Percentiles rank a stretch among this genome's conserved stretches.
Evolutionary conservation across 768 basidiomycete species (phyloP).

Genomic region (Hebeloma cylindrosporum): DNA sequence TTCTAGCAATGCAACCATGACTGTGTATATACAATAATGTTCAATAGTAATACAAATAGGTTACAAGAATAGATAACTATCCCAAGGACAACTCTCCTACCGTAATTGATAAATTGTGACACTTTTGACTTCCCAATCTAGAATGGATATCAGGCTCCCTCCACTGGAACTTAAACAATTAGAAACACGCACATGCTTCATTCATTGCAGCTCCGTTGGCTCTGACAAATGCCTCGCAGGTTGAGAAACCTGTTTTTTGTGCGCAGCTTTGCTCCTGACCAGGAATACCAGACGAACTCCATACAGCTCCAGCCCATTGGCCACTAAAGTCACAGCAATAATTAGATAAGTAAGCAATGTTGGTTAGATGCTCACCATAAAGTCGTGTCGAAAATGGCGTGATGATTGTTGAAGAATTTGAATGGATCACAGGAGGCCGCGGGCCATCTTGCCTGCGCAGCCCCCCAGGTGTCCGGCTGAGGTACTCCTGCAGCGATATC

Average conservation of each 20-base stretch:
- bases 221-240: conserved; percentile 77
- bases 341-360: neutral
- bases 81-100: conserved; percentile 11
- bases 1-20: too few relatives aligned
- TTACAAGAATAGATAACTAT: neutral
- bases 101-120: conserved; percentile 67
- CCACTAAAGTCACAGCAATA: conserved; percentile 50
- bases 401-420: conserved; percentile 76
- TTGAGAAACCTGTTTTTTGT: conserved; percentile 74
- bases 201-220: conserved; percentile 67
- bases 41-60: neutral
- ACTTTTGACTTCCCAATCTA: conserved; percentile 82
- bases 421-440: conserved; percentile 72
- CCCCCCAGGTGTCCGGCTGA: conserved; percentile 73
- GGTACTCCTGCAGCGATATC: conserved; percentile 80
- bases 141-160: too few relatives aligned
- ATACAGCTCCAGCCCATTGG: conserved; percentile 87
- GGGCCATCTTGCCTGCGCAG: conserved; percentile 78
- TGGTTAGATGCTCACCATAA: conserved; percentile 55
- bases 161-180: conserved; percentile 1
- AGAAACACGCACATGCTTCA: conserved; percentile 69
- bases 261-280: conserved; percentile 90
- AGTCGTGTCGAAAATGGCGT: conserved; percentile 83
- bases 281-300: conserved; percentile 69
- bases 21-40: neutral